Conservation (phyloP, 2,329 filamentous ascomycete genomes). For the Fusarium chuoi region DNA sequence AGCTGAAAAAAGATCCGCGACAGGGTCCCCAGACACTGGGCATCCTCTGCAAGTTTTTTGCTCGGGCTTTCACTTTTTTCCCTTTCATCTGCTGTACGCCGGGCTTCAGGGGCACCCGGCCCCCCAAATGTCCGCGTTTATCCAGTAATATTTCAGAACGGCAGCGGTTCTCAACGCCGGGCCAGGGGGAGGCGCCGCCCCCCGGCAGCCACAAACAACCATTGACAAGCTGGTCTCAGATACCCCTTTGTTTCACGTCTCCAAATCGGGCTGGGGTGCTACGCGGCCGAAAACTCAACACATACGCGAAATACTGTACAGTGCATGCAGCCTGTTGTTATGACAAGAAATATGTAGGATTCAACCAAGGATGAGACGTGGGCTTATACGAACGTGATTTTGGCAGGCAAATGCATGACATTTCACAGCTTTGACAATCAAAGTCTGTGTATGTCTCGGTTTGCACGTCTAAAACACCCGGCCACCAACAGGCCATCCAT, state of each 20-base stretch:
- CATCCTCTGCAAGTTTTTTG: slow-evolving; percentile 20
- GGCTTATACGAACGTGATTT: slow-evolving; percentile 10
- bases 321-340: slow-evolving; percentile 12
- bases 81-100: slow-evolving; percentile 18
- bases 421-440: neutral
- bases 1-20: slow-evolving; percentile 42
- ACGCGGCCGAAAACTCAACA: slow-evolving; percentile 28
- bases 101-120: slow-evolving; percentile 29
- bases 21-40: slow-evolving; percentile 31
- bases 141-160: slow-evolving; percentile 22
- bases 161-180: slow-evolving; percentile 26
- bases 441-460: neutral
- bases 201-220: slow-evolving; percentile 33
- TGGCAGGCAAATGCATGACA: slow-evolving; percentile 26
- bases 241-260: slow-evolving; percentile 41
- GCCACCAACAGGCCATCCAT: slow-evolving; percentile 9
- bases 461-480: neutral
- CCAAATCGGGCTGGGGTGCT: slow-evolving; percentile 38
- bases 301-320: slow-evolving; percentile 8
- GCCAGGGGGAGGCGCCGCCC: slow-evolving; percentile 43
- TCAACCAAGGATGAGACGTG: slow-evolving; percentile 14
- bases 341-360: neutral
- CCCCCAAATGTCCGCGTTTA: slow-evolving; percentile 17
- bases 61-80: neutral
- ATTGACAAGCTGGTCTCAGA: slow-evolving; percentile 30